Conservation (phyloP, 2,329 filamentous ascomycete genomes). For the Claviceps sorghi region DNA sequence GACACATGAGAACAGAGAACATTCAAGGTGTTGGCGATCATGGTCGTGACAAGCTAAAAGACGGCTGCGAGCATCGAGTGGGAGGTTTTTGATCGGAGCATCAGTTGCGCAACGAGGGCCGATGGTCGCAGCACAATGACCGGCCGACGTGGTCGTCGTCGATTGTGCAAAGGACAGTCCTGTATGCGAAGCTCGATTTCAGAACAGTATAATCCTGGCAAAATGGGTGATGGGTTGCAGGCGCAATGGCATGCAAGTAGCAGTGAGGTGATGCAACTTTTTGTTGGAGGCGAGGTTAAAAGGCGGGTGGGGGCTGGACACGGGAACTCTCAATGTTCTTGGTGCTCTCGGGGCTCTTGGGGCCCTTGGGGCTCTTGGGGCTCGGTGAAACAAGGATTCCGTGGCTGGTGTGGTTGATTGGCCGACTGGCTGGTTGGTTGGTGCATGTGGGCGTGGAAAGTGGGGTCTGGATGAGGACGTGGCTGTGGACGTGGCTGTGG, state of each 20-base stretch:
- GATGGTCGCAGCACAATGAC: slow-evolving; percentile 3
- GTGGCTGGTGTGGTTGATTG: background rate
- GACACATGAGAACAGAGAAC: slow-evolving; percentile 35
- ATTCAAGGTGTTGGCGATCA: slow-evolving; percentile 37
- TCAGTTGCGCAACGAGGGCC: background rate
- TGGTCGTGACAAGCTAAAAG: slow-evolving; percentile 31
- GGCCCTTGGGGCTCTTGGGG: background rate
- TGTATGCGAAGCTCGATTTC: background rate
- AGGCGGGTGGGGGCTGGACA: slow-evolving; percentile 1
- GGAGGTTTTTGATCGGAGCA: slow-evolving; percentile 1
- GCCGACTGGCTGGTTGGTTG: background rate
- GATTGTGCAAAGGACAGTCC: background rate
- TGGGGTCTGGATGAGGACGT: background rate
- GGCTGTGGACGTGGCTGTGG: background rate
- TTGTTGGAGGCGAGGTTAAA: slow-evolving; percentile 5
- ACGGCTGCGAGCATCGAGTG: slow-evolving; percentile 10
- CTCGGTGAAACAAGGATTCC: background rate
- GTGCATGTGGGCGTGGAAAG: background rate
- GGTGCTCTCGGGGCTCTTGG: background rate
- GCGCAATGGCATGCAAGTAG: slow-evolving; percentile 2
- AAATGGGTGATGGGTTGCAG: background rate
- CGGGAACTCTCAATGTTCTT: background rate
- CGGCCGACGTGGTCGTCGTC: background rate
- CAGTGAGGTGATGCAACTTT: slow-evolving; percentile 1
- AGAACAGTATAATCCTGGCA: background rate